Conservation (phyloP, 2,329 filamentous ascomycete genomes). For the Falciphora oryzae region DNA sequence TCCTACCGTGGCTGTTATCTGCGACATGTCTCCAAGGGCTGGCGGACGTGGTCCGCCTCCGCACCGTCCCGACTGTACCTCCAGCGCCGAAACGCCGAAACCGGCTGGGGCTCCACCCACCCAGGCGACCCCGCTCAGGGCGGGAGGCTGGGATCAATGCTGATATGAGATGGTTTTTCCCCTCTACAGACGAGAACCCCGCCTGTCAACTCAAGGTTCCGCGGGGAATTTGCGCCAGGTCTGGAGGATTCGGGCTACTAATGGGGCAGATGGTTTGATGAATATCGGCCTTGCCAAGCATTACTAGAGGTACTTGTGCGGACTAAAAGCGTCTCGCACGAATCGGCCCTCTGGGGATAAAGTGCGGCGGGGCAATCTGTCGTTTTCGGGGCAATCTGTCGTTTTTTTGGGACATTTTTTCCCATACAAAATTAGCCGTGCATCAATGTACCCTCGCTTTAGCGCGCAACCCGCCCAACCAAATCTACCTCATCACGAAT, state of each 20-base stretch:
- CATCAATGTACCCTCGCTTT: too few relatives aligned
- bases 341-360: too few relatives aligned
- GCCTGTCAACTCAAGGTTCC: not conserved
- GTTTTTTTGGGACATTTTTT: too few relatives aligned
- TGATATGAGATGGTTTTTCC: not conserved
- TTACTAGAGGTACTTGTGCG: too few relatives aligned
- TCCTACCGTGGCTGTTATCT: not conserved
- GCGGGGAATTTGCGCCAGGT: too few relatives aligned
- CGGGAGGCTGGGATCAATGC: not conserved
- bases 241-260: not conserved
- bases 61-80: not conserved
- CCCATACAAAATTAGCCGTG: too few relatives aligned
- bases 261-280: not conserved
- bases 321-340: too few relatives aligned
- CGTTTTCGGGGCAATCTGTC: too few relatives aligned
- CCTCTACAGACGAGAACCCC: not conserved
- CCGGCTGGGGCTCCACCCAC: not conserved
- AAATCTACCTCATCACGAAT: too few relatives aligned
- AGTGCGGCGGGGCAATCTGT: too few relatives aligned
- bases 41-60: not conserved
- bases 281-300: not conserved
- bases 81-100: not conserved
- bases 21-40: not conserved
- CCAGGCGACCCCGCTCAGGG: too few relatives aligned
- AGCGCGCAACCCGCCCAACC: too few relatives aligned